Base-by-base conservation (phyloP, 192 early-diverging fungal species). In the Allomyces macrogynus region DNA sequence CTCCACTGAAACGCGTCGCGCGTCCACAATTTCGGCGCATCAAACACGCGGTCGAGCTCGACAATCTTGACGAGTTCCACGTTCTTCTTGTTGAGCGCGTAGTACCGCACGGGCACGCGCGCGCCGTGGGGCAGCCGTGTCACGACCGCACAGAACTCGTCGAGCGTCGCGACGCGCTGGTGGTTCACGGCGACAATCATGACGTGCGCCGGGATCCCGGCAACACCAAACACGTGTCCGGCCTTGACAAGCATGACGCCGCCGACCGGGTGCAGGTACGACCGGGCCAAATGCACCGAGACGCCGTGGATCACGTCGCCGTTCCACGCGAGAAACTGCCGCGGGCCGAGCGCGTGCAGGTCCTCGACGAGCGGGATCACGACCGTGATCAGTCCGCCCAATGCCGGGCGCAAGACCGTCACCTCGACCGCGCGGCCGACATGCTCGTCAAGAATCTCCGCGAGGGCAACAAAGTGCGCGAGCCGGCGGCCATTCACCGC, bases 291-390 rank as follows among this genome's bases (percentile, higher is more conserved):
- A 65, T 89, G 86, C 66, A 86, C 89, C 10, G 85, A 86, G 25
- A 90, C 70, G 62, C 87, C 77, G 68, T 89, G 78, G 23, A 89
- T 78, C 62, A 87, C 80, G 27, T 81, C 86, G 61, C 91, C 91
- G 63, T 92, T 92, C 60, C 91, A 80, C 63, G 89, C 85, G 2
- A 95, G 81, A 75, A 87, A 90, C 27, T 84, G 78, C 64, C 87
- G 81, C 2, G 92, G 91, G 4, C 91, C 90, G 40, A 89, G 81
- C 3, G 75, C 74, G 66, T 87, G 85, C 64, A 90, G 70, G 67
- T 90, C 84, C 69, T 90, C 80, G 1, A 87, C 83, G 14, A 62
- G 43, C 32, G 32, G 32, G 32, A 40, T 40, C 32, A 8, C 32
- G 32, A 40, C 32, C 4, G 4, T 40, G 32, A 40, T 40, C 32